Conservation (phyloP, 352 stramenopile species). For the Blastocystis hominis region DNA sequence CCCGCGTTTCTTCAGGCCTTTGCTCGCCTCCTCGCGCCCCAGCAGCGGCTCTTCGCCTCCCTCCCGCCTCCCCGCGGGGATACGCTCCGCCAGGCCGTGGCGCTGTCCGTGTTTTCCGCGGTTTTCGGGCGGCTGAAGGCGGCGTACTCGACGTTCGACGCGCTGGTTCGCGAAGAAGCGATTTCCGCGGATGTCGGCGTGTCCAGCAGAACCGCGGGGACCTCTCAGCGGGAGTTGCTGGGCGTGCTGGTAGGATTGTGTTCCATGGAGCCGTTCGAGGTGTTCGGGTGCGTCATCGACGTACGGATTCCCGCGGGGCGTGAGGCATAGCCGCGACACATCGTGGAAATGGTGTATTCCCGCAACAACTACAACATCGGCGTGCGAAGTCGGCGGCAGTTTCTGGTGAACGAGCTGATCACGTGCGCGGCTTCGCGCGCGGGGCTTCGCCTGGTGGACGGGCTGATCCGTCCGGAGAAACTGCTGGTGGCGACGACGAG, state of each 20-base stretch:
- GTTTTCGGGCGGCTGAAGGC: neutral
- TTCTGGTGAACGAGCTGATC: neutral
- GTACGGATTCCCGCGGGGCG: neutral
- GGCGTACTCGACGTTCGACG: neutral
- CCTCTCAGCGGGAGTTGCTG: neutral
- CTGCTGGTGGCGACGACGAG: neutral
- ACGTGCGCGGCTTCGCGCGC: neutral
- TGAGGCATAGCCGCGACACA: neutral
- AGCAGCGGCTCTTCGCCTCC: neutral
- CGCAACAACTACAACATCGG: neutral
- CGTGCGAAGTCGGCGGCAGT: neutral
- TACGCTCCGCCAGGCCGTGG: neutral
- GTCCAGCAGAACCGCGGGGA: too few relatives aligned
- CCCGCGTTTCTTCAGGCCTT: neutral
- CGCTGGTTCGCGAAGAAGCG: neutral
- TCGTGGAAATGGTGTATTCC: neutral
- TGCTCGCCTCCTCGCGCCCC: neutral
- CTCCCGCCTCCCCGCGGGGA: neutral
- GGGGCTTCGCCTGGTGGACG: neutral
- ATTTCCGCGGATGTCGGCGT: neutral
- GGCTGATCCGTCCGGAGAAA: constrained; percentile 2
- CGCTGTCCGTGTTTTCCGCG: neutral
- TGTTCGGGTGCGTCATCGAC: neutral
- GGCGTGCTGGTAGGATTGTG: neutral
- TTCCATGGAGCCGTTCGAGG: neutral